Conservation (phyloP, 306 rosid species). For the Quercus bicolor region DNA sequence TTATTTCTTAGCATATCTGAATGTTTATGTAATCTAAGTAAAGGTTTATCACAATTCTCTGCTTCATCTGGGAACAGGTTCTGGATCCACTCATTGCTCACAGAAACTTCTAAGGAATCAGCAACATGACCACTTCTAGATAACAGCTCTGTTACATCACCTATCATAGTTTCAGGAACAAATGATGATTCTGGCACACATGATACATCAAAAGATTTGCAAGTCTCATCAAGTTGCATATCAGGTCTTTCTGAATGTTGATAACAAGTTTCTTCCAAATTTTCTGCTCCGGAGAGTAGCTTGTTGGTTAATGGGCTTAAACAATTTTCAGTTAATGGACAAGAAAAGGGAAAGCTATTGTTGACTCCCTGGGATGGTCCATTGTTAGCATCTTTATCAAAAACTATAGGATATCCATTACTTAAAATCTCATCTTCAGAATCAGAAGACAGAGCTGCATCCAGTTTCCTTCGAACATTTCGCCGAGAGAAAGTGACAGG, state of each 20-base stretch:
- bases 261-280: conserved; percentile 28
- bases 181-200: conserved; percentile 57
- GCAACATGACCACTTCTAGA: conserved; percentile 34
- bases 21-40: conserved; percentile 14
- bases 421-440: conserved; percentile 46
- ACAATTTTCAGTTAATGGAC: conserved; percentile 26
- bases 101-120: conserved; percentile 33
- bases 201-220: conserved; percentile 45
- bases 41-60: conserved; percentile 9
- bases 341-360: conserved; percentile 17
- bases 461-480: conserved; percentile 42
- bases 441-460: conserved; percentile 56
- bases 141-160: conserved; percentile 33
- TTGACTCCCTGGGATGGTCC: conserved; percentile 33
- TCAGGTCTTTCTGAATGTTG: conserved; percentile 38
- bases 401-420: conserved; percentile 14
- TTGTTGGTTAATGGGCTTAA: conserved; percentile 21
- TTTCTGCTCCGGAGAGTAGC: conserved; percentile 30
- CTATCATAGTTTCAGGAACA: conserved; percentile 56
- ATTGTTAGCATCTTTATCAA: conserved; percentile 26
- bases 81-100: conserved; percentile 30
- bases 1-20: conserved; percentile 28
- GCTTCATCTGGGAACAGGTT: conserved; percentile 28
- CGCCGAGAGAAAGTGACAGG: conserved; percentile 34
- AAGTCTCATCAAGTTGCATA: conserved; percentile 32